Base-by-base conservation (phyloP, 352 stramenopile genomes). In the Phytopythium litorale region DNA sequence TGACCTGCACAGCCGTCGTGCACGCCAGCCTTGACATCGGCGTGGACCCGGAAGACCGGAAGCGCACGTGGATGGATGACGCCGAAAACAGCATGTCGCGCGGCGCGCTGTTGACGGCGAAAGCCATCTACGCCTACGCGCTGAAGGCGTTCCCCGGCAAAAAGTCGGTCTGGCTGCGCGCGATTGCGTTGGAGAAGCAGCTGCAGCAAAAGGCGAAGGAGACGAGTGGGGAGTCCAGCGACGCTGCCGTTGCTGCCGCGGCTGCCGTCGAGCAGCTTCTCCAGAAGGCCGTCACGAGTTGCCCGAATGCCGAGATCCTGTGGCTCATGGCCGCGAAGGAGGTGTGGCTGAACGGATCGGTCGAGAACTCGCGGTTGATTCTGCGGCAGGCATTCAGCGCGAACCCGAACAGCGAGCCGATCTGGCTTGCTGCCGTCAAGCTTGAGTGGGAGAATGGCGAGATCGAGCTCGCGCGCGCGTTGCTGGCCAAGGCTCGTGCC, bases 401-500 rank as follows among this genome's bases (percentile, higher is more conserved):
- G 6, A 99, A 99, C 75, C 95, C 96, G 4, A 97, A 98, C 68
- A 98, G 92, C 59, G 96, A 99, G 70, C 67, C 88, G 7, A 96
- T 98, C 63, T 97, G 87, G 91, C 76, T 99, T n/a, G 97, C 97
- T 7, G 97, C 96, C 9, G 89, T 99, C 18, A 99, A 99, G 71
- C 77, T 99, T 3, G 97, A 99, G 76, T 99, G 96, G 94, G 97
- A 99, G 75, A 99, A 97, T 61, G 95, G 97, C 58, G 93, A 99
- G 68, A 89, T 96, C n/a, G 91, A 98, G 53, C 75, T 97, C 15
- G 98, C 97, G 6, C 73, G 87, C 40, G 86, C 79, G 19, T 62
- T 97, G 15, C 62, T 97, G 30, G 83, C 76, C 3, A 91, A 92
- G 62, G 90, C 86, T 1, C 79, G 88, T 1, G 75, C 78, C 18